Conservation (phyloP, 2,329 filamentous ascomycete species). For the Fusarium dlaminii region DNA sequence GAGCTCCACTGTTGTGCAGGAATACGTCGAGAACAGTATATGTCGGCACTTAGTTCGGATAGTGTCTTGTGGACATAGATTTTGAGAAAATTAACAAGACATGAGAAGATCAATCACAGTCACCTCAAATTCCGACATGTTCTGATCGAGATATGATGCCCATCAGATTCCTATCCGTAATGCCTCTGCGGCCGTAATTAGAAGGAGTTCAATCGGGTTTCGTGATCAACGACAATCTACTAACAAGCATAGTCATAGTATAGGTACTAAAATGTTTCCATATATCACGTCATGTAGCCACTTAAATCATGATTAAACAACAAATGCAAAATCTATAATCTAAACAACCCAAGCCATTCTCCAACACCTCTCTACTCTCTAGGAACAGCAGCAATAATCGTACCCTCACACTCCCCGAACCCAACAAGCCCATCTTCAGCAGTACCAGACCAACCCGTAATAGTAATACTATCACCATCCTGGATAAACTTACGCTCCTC, state of each 20-base stretch:
- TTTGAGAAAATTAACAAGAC: accelerated
- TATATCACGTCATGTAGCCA: neutral
- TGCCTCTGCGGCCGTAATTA: accelerated
- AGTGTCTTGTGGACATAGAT: neutral
- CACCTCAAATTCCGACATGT: accelerated
- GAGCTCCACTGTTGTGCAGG: neutral
- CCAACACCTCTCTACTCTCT: neutral
- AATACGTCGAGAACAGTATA: neutral
- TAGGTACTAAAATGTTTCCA: accelerated
- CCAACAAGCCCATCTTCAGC: constrained; percentile 24
- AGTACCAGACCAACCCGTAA: constrained; percentile 27
- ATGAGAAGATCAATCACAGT: accelerated
- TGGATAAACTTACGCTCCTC: constrained; percentile 51
- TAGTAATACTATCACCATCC: constrained; percentile 33
- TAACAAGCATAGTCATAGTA: accelerated
- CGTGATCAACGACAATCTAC: accelerated
- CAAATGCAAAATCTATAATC: neutral
- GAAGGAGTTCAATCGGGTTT: accelerated
- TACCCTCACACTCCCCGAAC: constrained; percentile 32
- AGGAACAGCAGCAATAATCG: neutral
- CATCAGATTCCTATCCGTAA: accelerated
- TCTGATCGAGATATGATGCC: accelerated
- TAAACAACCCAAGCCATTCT: neutral
- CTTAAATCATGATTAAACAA: accelerated
- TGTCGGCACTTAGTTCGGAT: neutral